Evolutionary conservation across 345 rosid species (phyloP).

Genomic region (Excoecaria cochinchinensis): DNA sequence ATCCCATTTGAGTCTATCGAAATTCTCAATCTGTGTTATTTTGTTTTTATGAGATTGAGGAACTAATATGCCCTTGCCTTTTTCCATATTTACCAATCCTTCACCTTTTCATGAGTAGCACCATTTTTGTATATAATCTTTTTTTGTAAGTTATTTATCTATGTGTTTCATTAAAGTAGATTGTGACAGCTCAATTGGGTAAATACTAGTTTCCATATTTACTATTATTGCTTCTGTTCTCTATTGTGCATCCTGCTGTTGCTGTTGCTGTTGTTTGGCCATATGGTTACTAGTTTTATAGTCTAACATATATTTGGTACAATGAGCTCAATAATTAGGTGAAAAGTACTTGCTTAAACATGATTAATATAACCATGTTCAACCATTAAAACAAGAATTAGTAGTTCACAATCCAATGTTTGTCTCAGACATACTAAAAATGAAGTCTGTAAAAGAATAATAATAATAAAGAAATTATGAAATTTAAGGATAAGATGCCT

Average conservation of each 20-base stretch:
- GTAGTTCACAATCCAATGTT: too few relatives aligned
- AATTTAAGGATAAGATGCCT: conserved; percentile 2
- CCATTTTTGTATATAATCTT: background rate
- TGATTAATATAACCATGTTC: too few relatives aligned
- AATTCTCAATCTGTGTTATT: conserved; percentile 11
- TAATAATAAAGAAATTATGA: too few relatives aligned
- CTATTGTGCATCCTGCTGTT: too few relatives aligned
- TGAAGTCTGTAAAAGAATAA: background rate
- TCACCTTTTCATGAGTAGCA: background rate
- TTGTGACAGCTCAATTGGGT: background rate
- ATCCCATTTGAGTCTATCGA: conserved; percentile 14
- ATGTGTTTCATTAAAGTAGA: background rate
- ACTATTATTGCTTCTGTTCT: background rate
- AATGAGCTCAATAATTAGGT: too few relatives aligned
- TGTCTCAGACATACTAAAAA: too few relatives aligned
- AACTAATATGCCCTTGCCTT: conserved; percentile 24
- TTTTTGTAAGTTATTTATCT: background rate
- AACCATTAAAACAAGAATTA: too few relatives aligned
- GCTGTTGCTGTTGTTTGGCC: too few relatives aligned
- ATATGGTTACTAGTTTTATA: too few relatives aligned
- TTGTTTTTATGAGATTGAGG: conserved; percentile 24
- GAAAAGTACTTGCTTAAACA: too few relatives aligned
- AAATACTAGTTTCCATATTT: background rate
- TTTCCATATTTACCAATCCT: conserved; percentile 19
- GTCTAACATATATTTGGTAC: too few relatives aligned